Percentiles rank a stretch among this genome's conserved stretches.
These are phyloP conservation scores for Marasmius tenuissimus DNA, from an alignment of 1,284 basidiomycete genomes.

Conservation along the genomic window DNA sequence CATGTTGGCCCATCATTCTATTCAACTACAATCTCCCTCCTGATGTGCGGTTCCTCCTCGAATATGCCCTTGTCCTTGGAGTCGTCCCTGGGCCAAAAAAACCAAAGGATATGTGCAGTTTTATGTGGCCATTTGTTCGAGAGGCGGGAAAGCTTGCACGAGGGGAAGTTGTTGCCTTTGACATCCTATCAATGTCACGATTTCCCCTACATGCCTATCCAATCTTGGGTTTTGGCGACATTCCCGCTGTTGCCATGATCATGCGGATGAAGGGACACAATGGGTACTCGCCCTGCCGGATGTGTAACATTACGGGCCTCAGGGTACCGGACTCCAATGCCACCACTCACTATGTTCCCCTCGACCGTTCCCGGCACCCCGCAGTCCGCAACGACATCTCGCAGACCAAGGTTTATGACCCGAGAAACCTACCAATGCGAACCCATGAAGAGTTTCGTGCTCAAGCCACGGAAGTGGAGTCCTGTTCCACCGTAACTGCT, in stretches of 20 bases:
- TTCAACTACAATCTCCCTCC: conserved; percentile 37
- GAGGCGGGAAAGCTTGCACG: conserved; percentile 38
- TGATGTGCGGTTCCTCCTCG: conserved; percentile 19
- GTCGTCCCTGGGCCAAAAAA: conserved; percentile 40
- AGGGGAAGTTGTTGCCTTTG: conserved; percentile 33
- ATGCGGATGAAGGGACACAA: conserved; percentile 51
- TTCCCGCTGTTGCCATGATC: conserved; percentile 43
- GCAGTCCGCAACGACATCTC: too few relatives aligned
- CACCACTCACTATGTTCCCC: conserved; percentile 6
- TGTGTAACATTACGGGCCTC: conserved; percentile 40
- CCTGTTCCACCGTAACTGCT: conserved; percentile 20
- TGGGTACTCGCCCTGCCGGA: conserved; percentile 39
- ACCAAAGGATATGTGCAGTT: conserved; percentile 40
- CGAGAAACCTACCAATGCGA: conserved; percentile 35
- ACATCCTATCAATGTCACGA: conserved; percentile 20
- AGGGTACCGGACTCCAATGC: conserved; percentile 1
- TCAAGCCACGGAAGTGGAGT: conserved; percentile 34
- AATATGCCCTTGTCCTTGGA: conserved; percentile 34
- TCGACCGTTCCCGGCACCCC: conserved; percentile 19
- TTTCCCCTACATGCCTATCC: conserved; percentile 40
- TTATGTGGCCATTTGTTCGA: conserved; percentile 35
- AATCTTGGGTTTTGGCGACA: conserved; percentile 42
- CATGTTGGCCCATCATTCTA: conserved; percentile 42
- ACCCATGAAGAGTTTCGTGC: conserved; percentile 30
- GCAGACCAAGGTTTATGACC: conserved; percentile 25